Base-by-base conservation (phyloP, 305 asterid genomes). In the Ilex paraguariensis region DNA sequence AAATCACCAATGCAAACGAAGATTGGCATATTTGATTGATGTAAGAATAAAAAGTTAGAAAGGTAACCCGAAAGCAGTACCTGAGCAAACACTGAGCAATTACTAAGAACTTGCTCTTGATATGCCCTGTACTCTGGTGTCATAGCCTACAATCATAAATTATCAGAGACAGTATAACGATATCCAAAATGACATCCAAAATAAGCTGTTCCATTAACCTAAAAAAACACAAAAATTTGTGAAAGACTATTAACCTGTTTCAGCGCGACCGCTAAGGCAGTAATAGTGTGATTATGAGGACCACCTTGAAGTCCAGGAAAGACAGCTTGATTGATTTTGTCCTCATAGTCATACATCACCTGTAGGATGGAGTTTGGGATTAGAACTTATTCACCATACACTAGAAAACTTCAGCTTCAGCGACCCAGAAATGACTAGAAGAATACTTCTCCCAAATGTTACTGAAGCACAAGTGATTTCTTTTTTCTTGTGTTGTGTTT, bases 261-360 rank as follows among this genome's bases (percentile, higher is more conserved):
- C 62, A 86, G 61, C 31, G 95, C 95, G 57, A 86, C 95, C 0
- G 95, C 95, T 65, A 86, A 79, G 67, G 82, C 91, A 74, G 91
- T 76, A 58, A 86, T 86, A 9, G 95, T 86, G 70, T 86, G 95
- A 65, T 86, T 86, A 77, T 86, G 95, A 3, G 95, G 95, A 63
- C 95, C 95, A 67, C 95, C 95, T 82, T 86, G 95, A 69, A 84
- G 88, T 45, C 95, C 95, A 31, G 91, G 91, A 72, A 86, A 86
- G 56, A 86, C 95, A 30, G 95, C 91, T 71, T 80, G 87, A 73
- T 87, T 87, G 46, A 87, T 84, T 75, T 70, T 87, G 74, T 87
- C 95, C 72, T 79, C 95, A 73, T 62, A 77, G 66, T 87, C 95
- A 70, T 82, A 84, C 86, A 76, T 66, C 56, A 87, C 91, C 95